These are phyloP conservation scores for Calonectria ilicicola DNA, from an alignment of 2,329 filamentous ascomycete species.

Conservation along the genomic window DNA sequence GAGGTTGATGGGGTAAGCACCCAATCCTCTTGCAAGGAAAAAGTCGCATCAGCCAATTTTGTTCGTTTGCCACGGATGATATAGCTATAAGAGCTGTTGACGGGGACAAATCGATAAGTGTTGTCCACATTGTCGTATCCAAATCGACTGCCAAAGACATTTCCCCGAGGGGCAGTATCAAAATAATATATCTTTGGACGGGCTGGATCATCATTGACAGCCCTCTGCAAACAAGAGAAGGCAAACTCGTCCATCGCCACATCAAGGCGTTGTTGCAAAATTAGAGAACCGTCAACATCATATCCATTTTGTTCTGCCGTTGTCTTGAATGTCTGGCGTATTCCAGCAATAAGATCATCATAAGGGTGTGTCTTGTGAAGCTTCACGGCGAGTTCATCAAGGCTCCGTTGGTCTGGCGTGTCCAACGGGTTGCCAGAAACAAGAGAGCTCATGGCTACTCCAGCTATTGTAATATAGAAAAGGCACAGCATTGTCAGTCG, in stretches of 20 bases:
- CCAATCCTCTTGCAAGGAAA: neutral
- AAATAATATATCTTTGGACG: neutral
- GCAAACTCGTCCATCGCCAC: neutral
- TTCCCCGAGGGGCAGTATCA: neutral
- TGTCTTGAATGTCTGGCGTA: neutral
- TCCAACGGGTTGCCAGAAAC: neutral
- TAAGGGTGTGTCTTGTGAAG: neutral
- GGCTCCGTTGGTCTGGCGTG: neutral
- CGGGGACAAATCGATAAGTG: neutral
- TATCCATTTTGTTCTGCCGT: neutral
- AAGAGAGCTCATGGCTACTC: neutral
- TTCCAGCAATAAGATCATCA: neutral
- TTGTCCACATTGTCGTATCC: neutral
- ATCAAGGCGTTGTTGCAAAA: neutral
- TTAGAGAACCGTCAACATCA: neutral
- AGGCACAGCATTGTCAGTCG: no score
- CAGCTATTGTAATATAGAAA: neutral
- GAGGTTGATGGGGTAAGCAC: neutral
- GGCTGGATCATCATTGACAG: neutral
- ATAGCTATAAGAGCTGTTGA: neutral
- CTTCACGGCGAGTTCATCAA: neutral
- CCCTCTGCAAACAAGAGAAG: neutral
- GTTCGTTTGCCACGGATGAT: neutral
- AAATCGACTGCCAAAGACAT: neutral
- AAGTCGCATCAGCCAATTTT: neutral